These are phyloP conservation scores for Phellopilus nigrolimitatus DNA, from an alignment of 1,284 basidiomycete species.

Conservation along the genomic window DNA sequence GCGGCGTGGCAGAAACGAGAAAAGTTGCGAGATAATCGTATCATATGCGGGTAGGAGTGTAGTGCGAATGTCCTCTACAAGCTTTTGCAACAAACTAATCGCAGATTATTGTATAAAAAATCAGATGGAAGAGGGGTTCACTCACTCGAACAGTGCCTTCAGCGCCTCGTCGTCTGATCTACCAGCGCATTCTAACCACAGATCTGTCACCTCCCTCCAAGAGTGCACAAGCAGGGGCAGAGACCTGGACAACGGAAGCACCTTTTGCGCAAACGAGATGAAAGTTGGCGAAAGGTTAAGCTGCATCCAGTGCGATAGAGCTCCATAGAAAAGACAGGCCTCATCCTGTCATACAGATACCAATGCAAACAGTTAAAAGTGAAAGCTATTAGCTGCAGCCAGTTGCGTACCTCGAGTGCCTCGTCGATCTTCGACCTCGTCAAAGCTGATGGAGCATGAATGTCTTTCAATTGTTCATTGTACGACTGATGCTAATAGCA, in stretches of 20 bases:
- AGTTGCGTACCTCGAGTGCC: conserved; percentile 49
- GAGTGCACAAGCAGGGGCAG: conserved; percentile 82
- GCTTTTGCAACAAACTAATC: conserved; percentile 74
- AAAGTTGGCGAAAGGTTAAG: conserved; percentile 79
- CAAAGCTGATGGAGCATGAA: conserved; percentile 67
- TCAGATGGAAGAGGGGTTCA: conserved; percentile 20
- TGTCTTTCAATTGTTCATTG: conserved; percentile 56
- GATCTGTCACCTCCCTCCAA: conserved; percentile 58
- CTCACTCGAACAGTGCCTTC: conserved; percentile 67
- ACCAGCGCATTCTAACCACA: conserved; percentile 56
- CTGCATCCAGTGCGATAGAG: conserved; percentile 68
- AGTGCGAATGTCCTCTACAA: conserved; percentile 69
- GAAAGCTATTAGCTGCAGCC: neutral
- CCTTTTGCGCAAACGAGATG: conserved; percentile 60
- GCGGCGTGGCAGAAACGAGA: conserved; percentile 53
- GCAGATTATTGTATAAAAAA: conserved; percentile 21
- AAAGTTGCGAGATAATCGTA: conserved; percentile 46
- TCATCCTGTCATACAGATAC: conserved; percentile 45
- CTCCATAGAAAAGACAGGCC: conserved; percentile 67
- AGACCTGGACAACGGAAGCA: conserved; percentile 61
- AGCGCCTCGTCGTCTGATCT: conserved; percentile 64
- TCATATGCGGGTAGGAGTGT: conserved; percentile 59
- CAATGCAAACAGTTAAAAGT: conserved; percentile 4
- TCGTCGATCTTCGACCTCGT: conserved; percentile 52
- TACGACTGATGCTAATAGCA: conserved; percentile 66